Conservation (phyloP, 768 basidiomycete genomes). For the Rhizopogon vinicolor region DNA sequence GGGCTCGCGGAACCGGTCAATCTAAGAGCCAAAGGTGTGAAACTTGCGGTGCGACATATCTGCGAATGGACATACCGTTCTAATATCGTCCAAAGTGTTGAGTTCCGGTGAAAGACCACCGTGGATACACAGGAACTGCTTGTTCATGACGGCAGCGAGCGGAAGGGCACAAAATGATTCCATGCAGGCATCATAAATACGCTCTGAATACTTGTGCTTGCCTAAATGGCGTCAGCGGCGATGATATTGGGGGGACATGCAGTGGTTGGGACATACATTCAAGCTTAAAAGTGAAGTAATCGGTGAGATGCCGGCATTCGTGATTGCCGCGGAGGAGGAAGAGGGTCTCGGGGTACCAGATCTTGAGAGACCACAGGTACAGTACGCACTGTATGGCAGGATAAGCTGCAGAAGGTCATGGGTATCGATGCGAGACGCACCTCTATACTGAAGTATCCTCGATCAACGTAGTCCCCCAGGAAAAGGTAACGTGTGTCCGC, state of each 20-base stretch:
- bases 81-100: conserved; percentile 92
- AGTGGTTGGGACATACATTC: conserved; percentile 63
- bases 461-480: conserved; percentile 90
- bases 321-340: conserved; percentile 98
- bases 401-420: conserved; percentile 3
- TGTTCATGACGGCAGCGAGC: conserved; percentile 97
- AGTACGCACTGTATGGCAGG: conserved; percentile 71
- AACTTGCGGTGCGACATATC: not conserved
- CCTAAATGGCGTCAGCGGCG: conserved; percentile 41
- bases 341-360: conserved; percentile 97
- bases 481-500: conserved; percentile 91
- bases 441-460: conserved; percentile 93
- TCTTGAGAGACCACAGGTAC: conserved; percentile 97
- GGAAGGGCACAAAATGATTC: conserved; percentile 95
- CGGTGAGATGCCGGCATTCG: conserved; percentile 97
- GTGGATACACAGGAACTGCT: conserved; percentile 98
- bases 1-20: conserved; percentile 98
- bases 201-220: conserved; percentile 98
- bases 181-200: conserved; percentile 97
- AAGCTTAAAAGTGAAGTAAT: conserved; percentile 98
- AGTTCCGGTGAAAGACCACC: conserved; percentile 95
- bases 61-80: conserved; percentile 50
- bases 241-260: not conserved
- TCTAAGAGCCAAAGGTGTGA: conserved; percentile 37
- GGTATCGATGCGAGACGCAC: conserved; percentile 32